phyloP scores from a whole-genome alignment of 352 stramenopile genomes.

The Phytopythium ostracodes region DNA sequence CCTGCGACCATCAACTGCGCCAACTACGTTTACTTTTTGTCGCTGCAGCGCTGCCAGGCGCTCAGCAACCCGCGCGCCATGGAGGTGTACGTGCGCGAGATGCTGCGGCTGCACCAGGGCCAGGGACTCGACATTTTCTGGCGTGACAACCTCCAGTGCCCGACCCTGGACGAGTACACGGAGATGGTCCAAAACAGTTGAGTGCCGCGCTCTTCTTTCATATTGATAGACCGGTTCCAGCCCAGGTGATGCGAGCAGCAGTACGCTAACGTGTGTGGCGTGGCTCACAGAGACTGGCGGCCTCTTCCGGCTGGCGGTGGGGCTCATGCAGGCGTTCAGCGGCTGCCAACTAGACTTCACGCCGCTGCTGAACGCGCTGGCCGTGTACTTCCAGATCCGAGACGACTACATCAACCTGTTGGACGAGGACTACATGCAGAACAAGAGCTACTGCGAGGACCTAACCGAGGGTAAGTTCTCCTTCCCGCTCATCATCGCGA shows the following conservation, averaged over 20 bases:
- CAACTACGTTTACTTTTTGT: slow-evolving; percentile 98
- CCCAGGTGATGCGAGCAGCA: no score
- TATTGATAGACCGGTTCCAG: no score
- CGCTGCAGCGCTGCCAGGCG: slow-evolving; percentile 89
- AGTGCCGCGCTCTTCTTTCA: slow-evolving; percentile 7
- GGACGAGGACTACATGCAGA: slow-evolving; percentile 95
- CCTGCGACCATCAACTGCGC: slow-evolving; percentile 96
- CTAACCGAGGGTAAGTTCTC: slow-evolving; percentile 98
- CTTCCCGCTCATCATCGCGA: slow-evolving; percentile 85
- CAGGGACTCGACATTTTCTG: slow-evolving; percentile 96
- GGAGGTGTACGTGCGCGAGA: slow-evolving; percentile 93
- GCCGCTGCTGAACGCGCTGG: slow-evolving; percentile 91
- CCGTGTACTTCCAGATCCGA: slow-evolving; percentile 98
- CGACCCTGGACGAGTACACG: slow-evolving; percentile 91
- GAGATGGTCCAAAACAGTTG: slow-evolving; percentile 95
- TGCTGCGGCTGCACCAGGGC: slow-evolving; percentile 94
- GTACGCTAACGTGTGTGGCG: slow-evolving; percentile 3
- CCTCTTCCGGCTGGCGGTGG: slow-evolving; percentile 95
- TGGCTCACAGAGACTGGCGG: slow-evolving; percentile 87
- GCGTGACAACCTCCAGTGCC: slow-evolving; percentile 88
- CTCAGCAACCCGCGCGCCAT: slow-evolving; percentile 83
- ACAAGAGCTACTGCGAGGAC: slow-evolving; percentile 98
- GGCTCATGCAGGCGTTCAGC: slow-evolving; percentile 92
- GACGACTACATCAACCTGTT: slow-evolving; percentile 98
- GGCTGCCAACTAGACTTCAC: slow-evolving; percentile 68